These are phyloP conservation scores for Phalaenopsis hybrid DNA, from an alignment of 116 monocot species.

Conservation along the genomic window DNA sequence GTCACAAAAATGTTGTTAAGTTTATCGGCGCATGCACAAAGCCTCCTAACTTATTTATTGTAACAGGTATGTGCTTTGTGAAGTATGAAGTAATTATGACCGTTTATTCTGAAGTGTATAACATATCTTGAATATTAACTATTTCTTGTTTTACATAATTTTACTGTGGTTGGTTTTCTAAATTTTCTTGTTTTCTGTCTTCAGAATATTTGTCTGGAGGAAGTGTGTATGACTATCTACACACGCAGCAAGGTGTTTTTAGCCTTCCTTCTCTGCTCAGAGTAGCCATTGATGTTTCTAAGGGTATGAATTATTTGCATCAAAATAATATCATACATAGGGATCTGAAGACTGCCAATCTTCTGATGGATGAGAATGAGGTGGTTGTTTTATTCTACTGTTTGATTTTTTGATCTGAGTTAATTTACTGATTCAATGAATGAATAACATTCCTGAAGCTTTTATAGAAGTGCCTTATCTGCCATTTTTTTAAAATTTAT, in stretches of 20 bases:
- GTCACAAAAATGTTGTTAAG: constrained; percentile 56
- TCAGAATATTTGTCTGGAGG: constrained; percentile 47
- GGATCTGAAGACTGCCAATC: constrained; percentile 44
- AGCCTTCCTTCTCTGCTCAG: constrained; percentile 30
- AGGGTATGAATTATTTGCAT: constrained; percentile 53
- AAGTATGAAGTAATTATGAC: neutral
- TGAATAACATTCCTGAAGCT: neutral
- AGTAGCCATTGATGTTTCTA: constrained; percentile 44
- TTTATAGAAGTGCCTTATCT: neutral
- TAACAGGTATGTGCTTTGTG: constrained; percentile 5
- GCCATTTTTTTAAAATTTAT: neutral
- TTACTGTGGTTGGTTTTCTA: neutral
- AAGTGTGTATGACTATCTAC: constrained; percentile 44
- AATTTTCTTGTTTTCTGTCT: neutral
- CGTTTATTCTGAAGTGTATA: neutral
- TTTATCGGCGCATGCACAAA: constrained; percentile 58
- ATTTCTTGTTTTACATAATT: neutral
- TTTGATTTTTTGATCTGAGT: neutral
- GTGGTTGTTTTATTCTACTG: constrained; percentile 7
- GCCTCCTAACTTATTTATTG: constrained; percentile 33
- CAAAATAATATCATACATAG: constrained; percentile 49
- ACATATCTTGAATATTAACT: neutral
- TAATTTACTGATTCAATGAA: neutral
- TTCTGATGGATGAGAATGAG: constrained; percentile 49
- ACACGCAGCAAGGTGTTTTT: constrained; percentile 26